Conservation (phyloP, 1,284 basidiomycete genomes). For the Pterula multifida region DNA sequence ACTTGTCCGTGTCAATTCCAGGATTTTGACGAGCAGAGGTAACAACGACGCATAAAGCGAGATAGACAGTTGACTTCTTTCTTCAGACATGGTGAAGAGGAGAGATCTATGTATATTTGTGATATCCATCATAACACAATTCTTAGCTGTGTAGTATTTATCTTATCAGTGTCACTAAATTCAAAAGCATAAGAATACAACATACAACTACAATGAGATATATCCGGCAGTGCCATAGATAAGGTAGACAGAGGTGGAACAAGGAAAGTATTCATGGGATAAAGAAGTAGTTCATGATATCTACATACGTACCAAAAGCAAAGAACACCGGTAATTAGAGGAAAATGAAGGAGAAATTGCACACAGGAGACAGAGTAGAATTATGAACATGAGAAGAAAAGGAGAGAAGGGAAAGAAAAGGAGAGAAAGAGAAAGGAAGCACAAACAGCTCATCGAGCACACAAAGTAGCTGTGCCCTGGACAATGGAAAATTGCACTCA, state of each 20-base stretch:
- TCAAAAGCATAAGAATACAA: not conserved
- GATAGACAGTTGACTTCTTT: not conserved
- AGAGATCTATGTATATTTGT: too few relatives aligned
- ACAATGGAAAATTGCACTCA: too few relatives aligned
- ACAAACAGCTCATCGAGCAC: not conserved
- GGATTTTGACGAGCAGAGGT: not conserved
- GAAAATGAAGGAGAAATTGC: not conserved
- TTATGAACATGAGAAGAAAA: not conserved
- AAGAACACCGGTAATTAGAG: not conserved
- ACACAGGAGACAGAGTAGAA: not conserved
- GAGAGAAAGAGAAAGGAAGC: not conserved
- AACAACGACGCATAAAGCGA: not conserved
- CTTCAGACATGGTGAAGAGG: too few relatives aligned
- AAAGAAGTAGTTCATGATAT: not conserved
- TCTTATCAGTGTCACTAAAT: too few relatives aligned
- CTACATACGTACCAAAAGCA: not conserved
- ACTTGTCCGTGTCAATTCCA: not conserved
- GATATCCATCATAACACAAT: too few relatives aligned
- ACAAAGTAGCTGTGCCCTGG: not conserved
- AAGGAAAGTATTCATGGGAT: not conserved
- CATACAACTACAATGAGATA: slow-evolving; percentile 2
- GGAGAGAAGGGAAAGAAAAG: not conserved
- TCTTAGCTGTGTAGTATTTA: too few relatives aligned
- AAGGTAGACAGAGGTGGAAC: not conserved
- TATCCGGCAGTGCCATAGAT: slow-evolving; percentile 1